Percentiles rank a stretch among this genome's conserved stretches.
These are phyloP conservation scores for Chrysanthemum makinoi DNA, from an alignment of 129 eudicot species.

Conservation along the genomic window DNA sequence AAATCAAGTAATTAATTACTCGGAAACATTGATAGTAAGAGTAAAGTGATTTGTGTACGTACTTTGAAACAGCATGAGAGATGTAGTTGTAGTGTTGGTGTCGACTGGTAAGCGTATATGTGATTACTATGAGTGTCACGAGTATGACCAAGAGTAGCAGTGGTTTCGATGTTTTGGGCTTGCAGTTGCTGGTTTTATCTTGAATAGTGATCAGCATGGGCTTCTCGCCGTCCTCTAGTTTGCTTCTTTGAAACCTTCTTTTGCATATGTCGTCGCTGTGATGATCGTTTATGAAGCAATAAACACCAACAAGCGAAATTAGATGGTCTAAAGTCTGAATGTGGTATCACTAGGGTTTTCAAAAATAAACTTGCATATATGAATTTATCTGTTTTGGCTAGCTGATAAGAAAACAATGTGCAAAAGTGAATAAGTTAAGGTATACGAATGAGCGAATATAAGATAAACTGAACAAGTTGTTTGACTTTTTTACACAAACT, in stretches of 20 bases:
- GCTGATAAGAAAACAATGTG: no score
- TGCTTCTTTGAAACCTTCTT: conserved; percentile 62
- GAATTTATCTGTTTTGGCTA: no score
- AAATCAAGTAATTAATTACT: background rate
- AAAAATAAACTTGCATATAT: no score
- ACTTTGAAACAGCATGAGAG: conserved; percentile 53
- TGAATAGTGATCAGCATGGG: conserved; percentile 37
- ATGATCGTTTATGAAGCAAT: conserved; percentile 7
- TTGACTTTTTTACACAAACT: no score
- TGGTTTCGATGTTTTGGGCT: conserved; percentile 46
- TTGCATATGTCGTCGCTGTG: conserved; percentile 74
- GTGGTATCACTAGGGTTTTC: no score
- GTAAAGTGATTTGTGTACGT: background rate
- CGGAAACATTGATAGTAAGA: background rate
- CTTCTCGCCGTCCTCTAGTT: conserved; percentile 55
- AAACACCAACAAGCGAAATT: background rate
- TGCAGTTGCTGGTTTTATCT: conserved; percentile 57
- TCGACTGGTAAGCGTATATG: conserved; percentile 48
- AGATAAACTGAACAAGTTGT: no score
- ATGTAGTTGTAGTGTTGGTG: conserved; percentile 36
- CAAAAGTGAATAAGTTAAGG: no score
- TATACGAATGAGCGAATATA: no score
- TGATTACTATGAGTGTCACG: conserved; percentile 55
- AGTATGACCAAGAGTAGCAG: conserved; percentile 42
- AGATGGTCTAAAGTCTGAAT: no score